Base-by-base conservation (phyloP, 139 green algal genomes). In the Diplosphaera chodatii region DNA sequence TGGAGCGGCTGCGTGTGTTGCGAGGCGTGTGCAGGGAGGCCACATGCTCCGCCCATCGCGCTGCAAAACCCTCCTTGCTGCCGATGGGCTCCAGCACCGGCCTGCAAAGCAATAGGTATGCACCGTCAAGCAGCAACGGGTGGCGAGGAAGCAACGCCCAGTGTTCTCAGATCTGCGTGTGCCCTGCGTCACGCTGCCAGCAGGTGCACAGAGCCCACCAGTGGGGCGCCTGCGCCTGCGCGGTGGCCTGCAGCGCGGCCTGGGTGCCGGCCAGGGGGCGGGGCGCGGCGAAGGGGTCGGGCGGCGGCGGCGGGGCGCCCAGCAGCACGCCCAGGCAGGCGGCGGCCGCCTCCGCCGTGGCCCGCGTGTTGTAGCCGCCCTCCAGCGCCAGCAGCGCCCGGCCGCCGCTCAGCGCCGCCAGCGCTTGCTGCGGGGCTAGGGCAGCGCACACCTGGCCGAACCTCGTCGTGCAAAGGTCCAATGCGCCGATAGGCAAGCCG, bases 291-390 rank as follows among this genome's bases (percentile, higher is more conserved):
- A 59, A 59, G 48, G 48, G 48, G 48, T 59, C 48, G 3, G 48
- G 48, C 48, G 48, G 10, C 48, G 29, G 30, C 64, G 31, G 3
- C 30, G 30, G 6, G 64, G 16, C 75, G 3, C 83, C 82, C 34
- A 89, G 74, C 71, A 91, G 80, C 70, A 85, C 82, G 4, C 78
- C 65, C 64, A 91, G 16, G 64, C 79, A 87, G 0, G 80, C 83
- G 72, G 87, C 83, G 5, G 82, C 87, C 33, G 77, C 73, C 4
- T 56, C 41, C 1, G 85, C 77, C 4, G 83, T 89, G 33, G 76
- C 71, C 5, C 23, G 28, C 33, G 88, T 77, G 76, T 91, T 89
- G 81, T 91, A 91, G 27, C 85, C 85, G 23, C 85, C 86, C 75
- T 91, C 86, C 22, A 91, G 83, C 64, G 88, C 73, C 72, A 88